These are phyloP conservation scores for Boletus rex-veris DNA, from an alignment of 768 basidiomycete genomes.

Conservation along the genomic window DNA sequence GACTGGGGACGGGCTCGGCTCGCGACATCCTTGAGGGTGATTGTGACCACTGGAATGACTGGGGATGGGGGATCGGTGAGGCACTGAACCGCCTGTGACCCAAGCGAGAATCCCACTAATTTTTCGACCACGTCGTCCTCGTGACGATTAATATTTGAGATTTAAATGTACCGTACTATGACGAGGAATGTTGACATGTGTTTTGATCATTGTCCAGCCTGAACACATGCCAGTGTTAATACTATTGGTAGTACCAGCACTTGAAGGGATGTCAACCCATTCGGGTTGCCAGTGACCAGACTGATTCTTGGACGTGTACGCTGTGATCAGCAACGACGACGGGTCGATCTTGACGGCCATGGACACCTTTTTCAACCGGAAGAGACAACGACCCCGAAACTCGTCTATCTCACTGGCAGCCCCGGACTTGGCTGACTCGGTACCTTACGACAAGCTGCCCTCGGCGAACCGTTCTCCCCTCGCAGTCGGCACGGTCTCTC, in stretches of 20 bases:
- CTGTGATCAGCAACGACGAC: slow-evolving; percentile 14
- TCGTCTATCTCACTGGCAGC: slow-evolving; percentile 47
- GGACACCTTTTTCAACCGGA: slow-evolving; percentile 67
- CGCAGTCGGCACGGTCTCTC: slow-evolving; percentile 51
- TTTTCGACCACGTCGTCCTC: slow-evolving; percentile 29
- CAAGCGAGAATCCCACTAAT: slow-evolving; percentile 23
- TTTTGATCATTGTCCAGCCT: slow-evolving; percentile 14
- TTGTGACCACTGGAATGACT: slow-evolving; percentile 20
- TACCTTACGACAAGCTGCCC: slow-evolving; percentile 69
- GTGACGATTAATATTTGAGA: slow-evolving; percentile 12
- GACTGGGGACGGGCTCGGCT: slow-evolving; percentile 31
- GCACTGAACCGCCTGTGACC: slow-evolving; percentile 29
- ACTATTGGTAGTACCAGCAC: background rate
- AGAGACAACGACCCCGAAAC: slow-evolving; percentile 55
- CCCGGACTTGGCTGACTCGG: slow-evolving; percentile 63
- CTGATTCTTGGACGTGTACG: slow-evolving; percentile 4
- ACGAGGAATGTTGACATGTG: slow-evolving; percentile 20
- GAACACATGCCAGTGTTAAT: background rate
- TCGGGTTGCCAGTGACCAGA: slow-evolving; percentile 2
- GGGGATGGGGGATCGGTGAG: slow-evolving; percentile 25
- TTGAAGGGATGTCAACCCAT: slow-evolving; percentile 1
- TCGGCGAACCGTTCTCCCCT: slow-evolving; percentile 55
- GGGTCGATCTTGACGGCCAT: slow-evolving; percentile 34
- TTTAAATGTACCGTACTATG: background rate
- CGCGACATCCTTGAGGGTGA: slow-evolving; percentile 12